These are phyloP conservation scores for Ascoidea asiatica DNA, from an alignment of 805 yeast species.

Conservation along the genomic window DNA sequence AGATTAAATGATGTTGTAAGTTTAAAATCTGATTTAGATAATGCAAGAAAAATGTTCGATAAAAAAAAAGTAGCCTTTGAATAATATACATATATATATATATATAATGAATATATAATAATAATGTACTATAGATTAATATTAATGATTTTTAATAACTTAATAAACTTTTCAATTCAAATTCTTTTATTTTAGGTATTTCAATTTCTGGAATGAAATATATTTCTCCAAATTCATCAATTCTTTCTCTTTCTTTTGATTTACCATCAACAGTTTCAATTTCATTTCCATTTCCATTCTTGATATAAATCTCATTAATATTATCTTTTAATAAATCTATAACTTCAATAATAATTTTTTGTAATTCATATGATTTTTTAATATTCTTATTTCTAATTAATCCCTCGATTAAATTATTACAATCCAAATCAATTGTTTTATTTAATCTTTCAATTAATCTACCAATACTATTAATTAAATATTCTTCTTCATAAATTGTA, in stretches of 20 bases:
- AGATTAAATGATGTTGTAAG: slow-evolving; percentile 20
- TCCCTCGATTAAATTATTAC: slow-evolving; percentile 58
- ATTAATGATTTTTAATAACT: slow-evolving; percentile 48
- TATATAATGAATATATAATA: no score
- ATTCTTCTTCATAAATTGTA: slow-evolving; percentile 94
- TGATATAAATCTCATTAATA: slow-evolving; percentile 66
- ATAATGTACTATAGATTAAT: no score
- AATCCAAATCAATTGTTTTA: slow-evolving; percentile 65
- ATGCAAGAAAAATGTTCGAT: slow-evolving; percentile 22
- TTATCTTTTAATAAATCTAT: slow-evolving; percentile 41
- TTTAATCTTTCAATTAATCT: slow-evolving; percentile 74
- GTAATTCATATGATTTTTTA: slow-evolving; percentile 75
- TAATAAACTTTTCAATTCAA: slow-evolving; percentile 42
- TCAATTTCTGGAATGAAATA: slow-evolving; percentile 70
- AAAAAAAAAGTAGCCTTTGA: slow-evolving; percentile 13
- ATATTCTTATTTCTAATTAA: slow-evolving; percentile 57
- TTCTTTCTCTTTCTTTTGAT: slow-evolving; percentile 77
- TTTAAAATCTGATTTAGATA: slow-evolving; percentile 19
- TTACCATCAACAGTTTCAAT: slow-evolving; percentile 71
- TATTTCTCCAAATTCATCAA: slow-evolving; percentile 78
- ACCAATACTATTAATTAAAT: slow-evolving; percentile 76
- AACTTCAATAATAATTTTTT: slow-evolving; percentile 49
- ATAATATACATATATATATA: no score
- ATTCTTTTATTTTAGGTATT: slow-evolving; percentile 48
- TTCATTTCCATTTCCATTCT: slow-evolving; percentile 53